Base-by-base conservation (phyloP, 1,284 basidiomycete genomes). In the Ganoderma lingzhi region DNA sequence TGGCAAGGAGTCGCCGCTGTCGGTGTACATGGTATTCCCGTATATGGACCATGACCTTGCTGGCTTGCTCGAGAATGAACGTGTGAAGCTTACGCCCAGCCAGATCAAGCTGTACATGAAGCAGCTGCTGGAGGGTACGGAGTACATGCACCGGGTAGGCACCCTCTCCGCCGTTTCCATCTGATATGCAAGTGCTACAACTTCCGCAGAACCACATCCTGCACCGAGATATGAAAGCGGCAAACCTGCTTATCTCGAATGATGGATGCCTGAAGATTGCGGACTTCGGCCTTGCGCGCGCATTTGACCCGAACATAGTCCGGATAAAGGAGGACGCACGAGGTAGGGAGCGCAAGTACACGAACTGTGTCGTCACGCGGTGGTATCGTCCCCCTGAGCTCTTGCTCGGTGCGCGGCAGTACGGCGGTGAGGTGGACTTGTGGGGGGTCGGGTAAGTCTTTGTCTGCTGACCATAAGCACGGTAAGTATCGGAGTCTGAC, bases 21-120 rank as follows among this genome's bases (percentile, higher is more conserved):
- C 92, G 9, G 94, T 96, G 23, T 98, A 95, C 82, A 98, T 99
- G 97, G 97, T 99, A 42, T 99, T 99, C 78, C 97, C 97, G 0
- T 99, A 98, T 82, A 98, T 99, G 96, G 97, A 99, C 77, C 98
- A 99, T 78, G 97, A 99, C 82, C 88, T 99, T 32, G 96, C 97
- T 14, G 98, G 98, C 1, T 82, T 99, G 63, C 82, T 99, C 64
- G 94, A 97, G 80, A 98, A 98, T 78, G 92, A 94, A 65, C 88
- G 93, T 51, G 95, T 96, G 71, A 91, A 92, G 75, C 84, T 95
- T 17, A 86, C 87, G 61, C 90, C 92, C 44, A 95, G 93, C 75
- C 90, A 95, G 70, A 96, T 98, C 82, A 99, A 99, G 84, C 84
- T 98, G 55, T 97, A 99, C 80, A 95, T 98, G 91, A 93, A 92